Evolutionary conservation across 1,139 yeast species (phyloP), one percentile per base, ranked within the genome.

Genomic region (Nakaseomyces sp.): DNA sequence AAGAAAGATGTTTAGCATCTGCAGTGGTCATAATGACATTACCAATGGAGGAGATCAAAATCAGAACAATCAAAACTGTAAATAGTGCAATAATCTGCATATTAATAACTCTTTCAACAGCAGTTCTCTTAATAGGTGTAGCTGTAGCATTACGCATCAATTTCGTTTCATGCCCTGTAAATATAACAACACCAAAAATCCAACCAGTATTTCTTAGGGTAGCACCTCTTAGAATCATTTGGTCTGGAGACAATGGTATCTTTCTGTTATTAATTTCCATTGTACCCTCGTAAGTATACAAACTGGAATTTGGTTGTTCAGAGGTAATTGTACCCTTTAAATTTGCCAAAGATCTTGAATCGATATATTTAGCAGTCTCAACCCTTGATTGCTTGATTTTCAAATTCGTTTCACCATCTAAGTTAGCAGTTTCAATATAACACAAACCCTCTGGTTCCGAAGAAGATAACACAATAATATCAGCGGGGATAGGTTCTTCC

Each of bases 101-200:
- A 62, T 93, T 93, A 52, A 93, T 89, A 65, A 89, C 86, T 64
- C 95, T 78, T 68, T 93, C 99, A 12, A 93, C 97, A 22, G 95
- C 96, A 1, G 98, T 93, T 57, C 95, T 76, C 61, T 93, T 93
- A 56, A 93, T 93, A 4, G 98, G 98, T 1, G 99, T 82, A 3
- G 98, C 96, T 2, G 97, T 89, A 12, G 99, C 98, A 67, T 93
- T 93, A 60, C 98, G 78, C 98, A 93, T 91, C 52, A 93, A 73
- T 60, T 93, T 93, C 0, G 99, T 91, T 66, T 93, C 98, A 63
- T 93, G 98, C 22, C 98, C 99, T 0, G 99, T 93, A 61, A 91
- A 93, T 1, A 91, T 78, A 2, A 86, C 96, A 39, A 88, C 73
- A 24, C 98, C 98, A 56, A 87, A 88, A 39, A 93, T 78, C 96